Percentiles rank a stretch among this genome's conserved stretches.
Evolutionary conservation across 192 early-diverging fungal species (phyloP).

Genomic region (Coemansia javaensis): DNA sequence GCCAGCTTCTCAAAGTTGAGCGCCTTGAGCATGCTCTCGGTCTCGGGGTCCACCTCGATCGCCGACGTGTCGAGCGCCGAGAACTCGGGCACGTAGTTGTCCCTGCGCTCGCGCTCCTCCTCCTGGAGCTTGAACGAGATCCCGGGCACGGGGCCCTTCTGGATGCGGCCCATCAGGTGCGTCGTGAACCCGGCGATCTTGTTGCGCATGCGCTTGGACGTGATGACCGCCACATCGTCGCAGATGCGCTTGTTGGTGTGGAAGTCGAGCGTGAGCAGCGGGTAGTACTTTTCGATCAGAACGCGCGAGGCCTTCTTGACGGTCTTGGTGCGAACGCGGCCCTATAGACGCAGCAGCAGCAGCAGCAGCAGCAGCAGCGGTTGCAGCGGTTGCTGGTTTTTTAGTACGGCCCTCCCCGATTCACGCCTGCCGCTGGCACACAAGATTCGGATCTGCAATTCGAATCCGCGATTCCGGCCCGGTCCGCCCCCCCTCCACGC

Average conservation of each 20-base stretch:
- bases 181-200: conserved; percentile 99
- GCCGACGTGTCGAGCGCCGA: conserved; percentile 87
- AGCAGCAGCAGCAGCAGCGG: background rate
- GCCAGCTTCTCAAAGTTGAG: conserved; percentile 92
- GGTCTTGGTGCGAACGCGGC: conserved; percentile 99
- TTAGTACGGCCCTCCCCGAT: background rate
- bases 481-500: background rate
- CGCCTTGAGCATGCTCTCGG: conserved; percentile 92
- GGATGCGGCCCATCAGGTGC: conserved; percentile 99
- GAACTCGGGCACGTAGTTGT: conserved; percentile 98
- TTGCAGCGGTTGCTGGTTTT: background rate
- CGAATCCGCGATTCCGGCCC: too few relatives aligned
- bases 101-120: conserved; percentile 99
- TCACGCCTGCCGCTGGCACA: too few relatives aligned
- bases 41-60: conserved; percentile 95
- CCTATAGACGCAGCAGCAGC: conserved; percentile 41
- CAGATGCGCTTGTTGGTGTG: conserved; percentile 99
- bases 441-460: too few relatives aligned
- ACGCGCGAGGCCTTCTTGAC: conserved; percentile 99
- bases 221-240: conserved; percentile 96
- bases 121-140: conserved; percentile 99
- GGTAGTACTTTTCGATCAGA: conserved; percentile 99
- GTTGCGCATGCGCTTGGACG: conserved; percentile 99
- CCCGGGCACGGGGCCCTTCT: conserved; percentile 96
- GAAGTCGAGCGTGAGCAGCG: conserved; percentile 97